Evolutionary conservation across 2,329 filamentous ascomycete species (phyloP), one percentile per base, ranked within the genome.

Genomic region (Sporothrix brasiliensis): DNA sequence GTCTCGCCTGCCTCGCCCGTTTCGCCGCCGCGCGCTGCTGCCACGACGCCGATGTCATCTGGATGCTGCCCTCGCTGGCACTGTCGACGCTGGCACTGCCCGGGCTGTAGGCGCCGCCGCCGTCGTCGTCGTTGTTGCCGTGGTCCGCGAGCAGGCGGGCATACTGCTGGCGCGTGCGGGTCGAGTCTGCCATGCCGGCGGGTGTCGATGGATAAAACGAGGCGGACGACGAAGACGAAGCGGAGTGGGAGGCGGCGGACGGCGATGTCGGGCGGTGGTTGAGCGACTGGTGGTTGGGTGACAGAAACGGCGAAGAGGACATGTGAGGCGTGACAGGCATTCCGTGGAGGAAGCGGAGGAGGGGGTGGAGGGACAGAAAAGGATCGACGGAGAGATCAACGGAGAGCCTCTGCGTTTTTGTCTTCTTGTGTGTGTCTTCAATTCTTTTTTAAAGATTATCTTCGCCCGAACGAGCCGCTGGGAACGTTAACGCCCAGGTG

Each of bases 1-100:
- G 24, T 52, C 10, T 49, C 13, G 27, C 14, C 19, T n/a, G 24
- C 44, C 10, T 49, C 13, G 63, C 41, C 24, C 5, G 24, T 39
- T 44, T 7, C 7, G n/a, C 2, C 44, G 21, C 11, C 44, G 21
- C 21, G 4, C 34, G 34, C 34, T 7, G 34, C 34, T 34, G 34
- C 34, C 34, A 34, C 34, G 34, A 34, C 34, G 34, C 5, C 34
- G 54, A 3, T 1, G 69, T 58, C 50, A 73, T 58, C 3, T 52
- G 44, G 3, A 69, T 72, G 67, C 58, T 68, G 63, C 67, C 67
- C 10, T 73, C 63, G 41, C 65, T 70, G 24, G 60, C 65, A 39
- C 34, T 58, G 65, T 73, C 72, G 54, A 2, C 30, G 7, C 27
- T 7, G 5, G 11, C 4, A 2, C 41, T 19, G 11, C 21, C 21